Percentiles rank a stretch among this genome's conserved stretches.
phyloP scores from a whole-genome alignment of 805 yeast species.

The Starmerella etchellsii region DNA sequence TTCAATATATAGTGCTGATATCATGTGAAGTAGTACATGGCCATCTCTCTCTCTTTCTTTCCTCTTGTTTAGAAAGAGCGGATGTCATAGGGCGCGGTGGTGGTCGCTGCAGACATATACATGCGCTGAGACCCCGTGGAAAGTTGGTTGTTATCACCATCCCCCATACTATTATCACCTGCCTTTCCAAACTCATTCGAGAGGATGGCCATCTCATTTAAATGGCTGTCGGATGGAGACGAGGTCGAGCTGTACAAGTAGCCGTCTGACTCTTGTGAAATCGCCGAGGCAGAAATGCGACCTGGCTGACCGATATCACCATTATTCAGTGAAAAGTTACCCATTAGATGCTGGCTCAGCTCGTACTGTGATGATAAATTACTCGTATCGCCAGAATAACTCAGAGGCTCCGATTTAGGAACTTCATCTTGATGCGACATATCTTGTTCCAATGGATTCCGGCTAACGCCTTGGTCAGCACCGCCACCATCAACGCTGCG shows the following conservation, averaged over 20 bases:
- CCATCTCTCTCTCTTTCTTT: neutral
- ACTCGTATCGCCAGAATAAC: too few relatives aligned
- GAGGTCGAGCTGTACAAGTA: neutral
- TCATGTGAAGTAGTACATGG: neutral
- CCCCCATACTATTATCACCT: neutral
- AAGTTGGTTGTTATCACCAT: neutral
- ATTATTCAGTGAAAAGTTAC: too few relatives aligned
- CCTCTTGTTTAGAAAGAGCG: neutral
- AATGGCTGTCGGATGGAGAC: neutral
- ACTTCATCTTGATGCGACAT: too few relatives aligned
- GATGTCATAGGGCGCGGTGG: neutral
- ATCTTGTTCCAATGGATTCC: too few relatives aligned
- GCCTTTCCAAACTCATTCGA: neutral
- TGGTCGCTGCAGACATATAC: neutral
- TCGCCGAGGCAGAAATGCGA: conserved; percentile 4
- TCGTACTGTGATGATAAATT: too few relatives aligned
- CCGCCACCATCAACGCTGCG: too few relatives aligned
- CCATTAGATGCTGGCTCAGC: too few relatives aligned
- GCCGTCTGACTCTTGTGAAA: conserved; percentile 1
- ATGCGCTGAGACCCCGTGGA: neutral
- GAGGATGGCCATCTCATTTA: neutral
- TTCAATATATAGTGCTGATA: neutral
- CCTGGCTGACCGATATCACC: neutral
- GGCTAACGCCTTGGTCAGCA: too few relatives aligned
- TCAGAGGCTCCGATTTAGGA: too few relatives aligned